A percentile compares a stretch with the other conserved stretches of the same genome.
phyloP scores from a whole-genome alignment of 2,329 filamentous ascomycete genomes.

The Aspergillus persii region DNA sequence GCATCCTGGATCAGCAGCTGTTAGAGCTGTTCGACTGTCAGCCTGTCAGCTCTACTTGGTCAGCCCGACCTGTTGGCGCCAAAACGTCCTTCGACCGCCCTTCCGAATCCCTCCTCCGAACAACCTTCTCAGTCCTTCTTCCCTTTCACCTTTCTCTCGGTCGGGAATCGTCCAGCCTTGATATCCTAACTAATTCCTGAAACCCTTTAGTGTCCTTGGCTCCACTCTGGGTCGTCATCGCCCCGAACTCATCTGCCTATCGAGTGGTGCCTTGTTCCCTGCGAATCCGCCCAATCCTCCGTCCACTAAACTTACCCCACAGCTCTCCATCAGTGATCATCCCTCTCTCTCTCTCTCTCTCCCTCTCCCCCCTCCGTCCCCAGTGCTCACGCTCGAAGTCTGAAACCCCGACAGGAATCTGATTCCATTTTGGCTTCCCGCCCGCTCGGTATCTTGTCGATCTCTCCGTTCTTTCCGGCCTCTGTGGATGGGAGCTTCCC shows the following conservation, averaged over 20 bases:
- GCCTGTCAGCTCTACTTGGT: neutral
- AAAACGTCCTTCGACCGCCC: neutral
- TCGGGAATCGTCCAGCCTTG: neutral
- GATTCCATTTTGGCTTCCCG: neutral
- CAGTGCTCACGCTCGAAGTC: neutral
- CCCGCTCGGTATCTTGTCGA: neutral
- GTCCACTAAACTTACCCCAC: constrained; percentile 2
- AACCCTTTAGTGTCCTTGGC: neutral
- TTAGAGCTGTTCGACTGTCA: too few species aligned
- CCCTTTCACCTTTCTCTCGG: neutral
- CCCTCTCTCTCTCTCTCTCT: neutral
- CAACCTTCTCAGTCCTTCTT: neutral
- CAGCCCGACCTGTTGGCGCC: neutral
- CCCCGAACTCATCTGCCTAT: neutral
- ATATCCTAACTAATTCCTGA: neutral
- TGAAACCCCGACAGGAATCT: neutral
- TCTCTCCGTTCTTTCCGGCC: neutral
- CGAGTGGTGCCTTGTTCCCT: neutral
- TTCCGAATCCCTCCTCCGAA: neutral
- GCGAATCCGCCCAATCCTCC: neutral
- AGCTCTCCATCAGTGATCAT: constrained; percentile 4
- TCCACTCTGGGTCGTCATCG: neutral
- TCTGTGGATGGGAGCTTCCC: constrained; percentile 33
- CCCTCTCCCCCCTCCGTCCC: neutral
- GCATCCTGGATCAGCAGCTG: neutral